Base-by-base conservation (phyloP, 177 flowering plant species). In the Vitis hybrid region DNA sequence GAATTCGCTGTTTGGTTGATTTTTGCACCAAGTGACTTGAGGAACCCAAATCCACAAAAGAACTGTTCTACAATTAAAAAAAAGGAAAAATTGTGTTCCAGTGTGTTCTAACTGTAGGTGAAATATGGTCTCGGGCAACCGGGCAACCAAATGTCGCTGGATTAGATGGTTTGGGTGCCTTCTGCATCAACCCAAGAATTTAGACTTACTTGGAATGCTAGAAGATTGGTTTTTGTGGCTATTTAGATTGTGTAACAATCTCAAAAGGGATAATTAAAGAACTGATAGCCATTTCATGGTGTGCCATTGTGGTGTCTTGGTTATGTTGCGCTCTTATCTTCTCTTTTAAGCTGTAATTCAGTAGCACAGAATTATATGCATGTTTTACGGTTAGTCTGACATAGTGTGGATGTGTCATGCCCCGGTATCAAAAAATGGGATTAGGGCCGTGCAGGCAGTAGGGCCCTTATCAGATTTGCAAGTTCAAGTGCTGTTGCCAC, bases 401-500 rank as follows among this genome's bases (percentile, higher is more conserved):
- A 38, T 28, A 44, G 1, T 33, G 19, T 56, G 6, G 8, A 33
- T 50, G 10, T 20, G 15, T 63, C 67, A n/a, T 66, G 62, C 59
- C 51, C 14, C 56, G 33, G 54, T 38, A 11, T 8, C 59, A 11
- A 15, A 28, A 3, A 67, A 5, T 70, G 64, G 58, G 50, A 52
- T 53, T 69, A 89, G 89, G 89, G 81, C 50, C 78, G 70, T n/a
- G 67, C 54, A 2, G 77, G 81, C 52, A 79, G 28, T 66, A 63
- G 78, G 53, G 65, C 58, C 3, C 66, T 74, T 2, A 66, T 80
- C 50, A 88, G 94, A 80, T 88, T 57, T 81, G 84, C 87, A 5
- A 87, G 85, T 77, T 78, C 92, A 3, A 74, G 82, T 76, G 80
- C 87, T 24, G 85, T 79, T 67, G 82, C 82, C 12, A 2, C 78